Evolutionary conservation across 2,329 filamentous ascomycete species (phyloP), one percentile per base, ranked within the genome.

Genomic region (Triangularia setosa): DNA sequence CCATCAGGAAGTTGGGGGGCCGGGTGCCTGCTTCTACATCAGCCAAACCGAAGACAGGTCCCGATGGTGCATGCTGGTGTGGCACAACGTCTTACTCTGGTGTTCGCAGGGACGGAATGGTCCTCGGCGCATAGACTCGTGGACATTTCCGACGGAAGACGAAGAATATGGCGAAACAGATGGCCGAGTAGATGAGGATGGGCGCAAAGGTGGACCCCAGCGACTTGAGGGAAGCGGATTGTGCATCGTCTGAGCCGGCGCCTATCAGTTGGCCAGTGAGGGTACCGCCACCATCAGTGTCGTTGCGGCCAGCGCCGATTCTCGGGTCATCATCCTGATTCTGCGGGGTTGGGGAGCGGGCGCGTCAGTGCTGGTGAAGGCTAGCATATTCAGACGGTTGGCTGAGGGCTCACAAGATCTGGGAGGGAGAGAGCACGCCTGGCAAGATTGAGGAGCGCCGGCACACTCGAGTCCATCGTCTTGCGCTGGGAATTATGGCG

Each of bases 81-180:
- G 11, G 8, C 30, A 87, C 60, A 55, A 4, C 2, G 69, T 14
- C 80, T 69, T 76, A 85, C 83, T 81, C 76, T 54, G 81, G 78
- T 9, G 79, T 75, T 11, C 84, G 73, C 53, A 83, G 83, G 18
- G 76, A 77, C 25, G 84, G 70, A 27, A 85, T 79, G 1, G 81
- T 79, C 67, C 85, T 78, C 4, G 85, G 84, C 6, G 83, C 78
- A 72, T 87, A 87, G 60, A 85, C 84, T 25, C 84, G 79, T 23
- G 78, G 75, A 48, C 80, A 78, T 27, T 78, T 81, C 58, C 77
- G 78, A 52, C 85, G 78, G 44, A 84, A 70, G 16, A 80, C 56
- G 59, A 86, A 69, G 72, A 87, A 87, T 62, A 85, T 74, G 66
- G 75, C 27, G n/a, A 86, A 62, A 68, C 83, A 86, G 33, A 84